Percentiles rank a stretch among this genome's conserved stretches.
Conservation (phyloP, 768 basidiomycete genomes). For the Tylopilus vinaceipallidus region DNA sequence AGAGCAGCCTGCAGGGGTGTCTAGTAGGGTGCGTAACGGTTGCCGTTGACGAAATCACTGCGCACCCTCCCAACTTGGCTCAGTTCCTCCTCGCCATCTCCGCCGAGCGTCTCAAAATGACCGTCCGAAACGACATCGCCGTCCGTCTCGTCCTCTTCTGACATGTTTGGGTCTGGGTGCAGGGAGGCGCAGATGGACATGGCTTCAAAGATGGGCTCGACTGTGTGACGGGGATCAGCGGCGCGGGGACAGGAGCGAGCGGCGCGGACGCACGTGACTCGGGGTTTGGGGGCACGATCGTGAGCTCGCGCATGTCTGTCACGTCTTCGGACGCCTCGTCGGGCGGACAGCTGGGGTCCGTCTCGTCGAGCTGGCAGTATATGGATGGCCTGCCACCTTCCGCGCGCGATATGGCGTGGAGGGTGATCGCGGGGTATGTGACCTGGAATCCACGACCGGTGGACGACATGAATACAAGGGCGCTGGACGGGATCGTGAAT, state of each 20-base stretch:
- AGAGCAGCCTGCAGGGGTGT: constrained; percentile 68
- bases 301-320: constrained; percentile 75
- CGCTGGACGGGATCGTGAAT: constrained; percentile 42
- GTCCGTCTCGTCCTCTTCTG: constrained; percentile 47
- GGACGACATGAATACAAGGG: constrained; percentile 72
- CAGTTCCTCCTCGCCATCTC: constrained; percentile 65
- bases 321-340: constrained; percentile 34
- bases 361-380: constrained; percentile 93
- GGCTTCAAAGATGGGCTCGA: constrained; percentile 84
- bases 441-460: constrained; percentile 77
- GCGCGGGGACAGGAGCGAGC: neutral
- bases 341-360: constrained; percentile 34
- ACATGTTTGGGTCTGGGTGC: constrained; percentile 63
- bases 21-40: constrained; percentile 87
- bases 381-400: constrained; percentile 59
- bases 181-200: constrained; percentile 82
- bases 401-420: constrained; percentile 87
- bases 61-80: constrained; percentile 92
- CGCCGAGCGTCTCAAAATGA: constrained; percentile 49
- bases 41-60: constrained; percentile 78
- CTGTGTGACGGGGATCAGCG: constrained; percentile 37
- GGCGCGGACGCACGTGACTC: constrained; percentile 53
- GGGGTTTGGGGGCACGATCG: constrained; percentile 61
- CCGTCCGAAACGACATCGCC: constrained; percentile 54
- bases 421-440: constrained; percentile 84